Evolutionary conservation across 345 rosid genomes (phyloP).

Genomic region (Euphorbia peplus): DNA sequence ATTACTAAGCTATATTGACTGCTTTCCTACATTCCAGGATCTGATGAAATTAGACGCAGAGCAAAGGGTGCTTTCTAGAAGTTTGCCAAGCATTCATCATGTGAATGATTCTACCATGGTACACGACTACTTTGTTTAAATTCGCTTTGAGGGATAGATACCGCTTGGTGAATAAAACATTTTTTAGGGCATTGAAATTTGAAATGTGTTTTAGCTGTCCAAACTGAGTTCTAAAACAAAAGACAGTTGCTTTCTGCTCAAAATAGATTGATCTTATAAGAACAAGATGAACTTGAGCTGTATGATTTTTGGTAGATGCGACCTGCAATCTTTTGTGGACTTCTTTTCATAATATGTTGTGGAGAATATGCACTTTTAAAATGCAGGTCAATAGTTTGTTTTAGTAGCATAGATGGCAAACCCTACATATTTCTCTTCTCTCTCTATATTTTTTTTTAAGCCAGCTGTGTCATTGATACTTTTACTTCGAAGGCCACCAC

Average conservation of each 20-base stretch:
- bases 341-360: background rate
- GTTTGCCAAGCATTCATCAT: constrained; percentile 70
- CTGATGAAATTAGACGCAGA: constrained; percentile 79
- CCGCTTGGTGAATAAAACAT: background rate
- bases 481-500: background rate
- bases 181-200: background rate
- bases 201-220: background rate
- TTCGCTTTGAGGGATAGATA: background rate
- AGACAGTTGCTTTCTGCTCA: background rate
- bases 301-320: background rate
- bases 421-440: background rate
- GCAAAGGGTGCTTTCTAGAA: constrained; percentile 66
- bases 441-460: background rate
- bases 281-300: background rate
- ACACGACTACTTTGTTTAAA: constrained; percentile 18
- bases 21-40: constrained; percentile 44
- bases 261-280: background rate
- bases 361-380: background rate
- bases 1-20: constrained; percentile 3
- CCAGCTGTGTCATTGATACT: background rate
- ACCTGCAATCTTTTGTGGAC: background rate
- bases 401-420: background rate
- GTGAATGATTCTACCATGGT: constrained; percentile 77
- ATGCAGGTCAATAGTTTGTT: background rate
- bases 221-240: background rate